phyloP scores from a whole-genome alignment of 768 basidiomycete genomes.

The Lactarius hatsudake region DNA sequence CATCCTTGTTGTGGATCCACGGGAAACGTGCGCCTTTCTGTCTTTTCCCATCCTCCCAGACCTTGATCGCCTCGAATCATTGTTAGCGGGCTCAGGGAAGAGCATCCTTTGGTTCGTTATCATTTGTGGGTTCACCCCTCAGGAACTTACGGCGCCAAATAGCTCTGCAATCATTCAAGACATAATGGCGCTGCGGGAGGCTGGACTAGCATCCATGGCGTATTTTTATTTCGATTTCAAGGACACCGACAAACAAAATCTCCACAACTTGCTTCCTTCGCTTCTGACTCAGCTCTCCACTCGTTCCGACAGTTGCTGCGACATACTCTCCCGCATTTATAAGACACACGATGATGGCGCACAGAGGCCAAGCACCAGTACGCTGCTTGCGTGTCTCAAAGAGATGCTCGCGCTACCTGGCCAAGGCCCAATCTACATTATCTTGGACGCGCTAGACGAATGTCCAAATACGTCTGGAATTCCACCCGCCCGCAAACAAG shows the following conservation, averaged over 20 bases:
- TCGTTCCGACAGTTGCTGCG: neutral
- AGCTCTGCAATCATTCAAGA: neutral
- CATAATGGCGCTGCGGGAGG: neutral
- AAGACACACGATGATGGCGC: neutral
- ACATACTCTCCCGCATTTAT: neutral
- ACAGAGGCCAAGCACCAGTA: neutral
- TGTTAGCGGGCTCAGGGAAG: neutral
- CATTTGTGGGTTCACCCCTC: neutral
- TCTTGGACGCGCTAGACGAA: slow-evolving; percentile 2
- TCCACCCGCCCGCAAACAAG: neutral
- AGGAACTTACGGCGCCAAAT: neutral
- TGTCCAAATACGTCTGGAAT: neutral
- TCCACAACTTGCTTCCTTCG: neutral
- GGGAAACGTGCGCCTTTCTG: neutral
- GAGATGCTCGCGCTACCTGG: neutral
- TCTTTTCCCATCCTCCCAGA: neutral
- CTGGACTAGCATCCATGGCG: neutral
- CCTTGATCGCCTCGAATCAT: neutral
- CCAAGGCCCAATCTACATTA: neutral
- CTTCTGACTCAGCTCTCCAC: neutral
- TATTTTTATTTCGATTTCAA: neutral
- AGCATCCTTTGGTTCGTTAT: slow-evolving; percentile 2
- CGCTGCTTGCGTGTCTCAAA: neutral
- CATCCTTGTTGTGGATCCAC: slow-evolving; percentile 1
- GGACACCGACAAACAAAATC: neutral